phyloP scores from a whole-genome alignment of 805 yeast genomes.

The Debaryomyces hansenii region DNA sequence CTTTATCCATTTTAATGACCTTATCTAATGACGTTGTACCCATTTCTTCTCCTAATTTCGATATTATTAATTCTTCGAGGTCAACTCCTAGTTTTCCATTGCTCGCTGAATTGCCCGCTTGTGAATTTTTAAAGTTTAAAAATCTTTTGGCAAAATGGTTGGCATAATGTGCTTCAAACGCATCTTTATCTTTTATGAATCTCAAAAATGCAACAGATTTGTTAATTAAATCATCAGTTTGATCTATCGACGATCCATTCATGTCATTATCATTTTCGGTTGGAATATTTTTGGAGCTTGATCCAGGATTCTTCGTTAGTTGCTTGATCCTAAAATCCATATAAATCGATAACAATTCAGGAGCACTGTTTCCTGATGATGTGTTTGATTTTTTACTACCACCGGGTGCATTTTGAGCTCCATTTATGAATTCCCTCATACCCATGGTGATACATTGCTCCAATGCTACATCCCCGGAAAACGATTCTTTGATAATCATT shows the following conservation, averaged over 20 bases:
- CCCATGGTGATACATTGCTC: conserved; percentile 60
- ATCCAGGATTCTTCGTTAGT: conserved; percentile 21
- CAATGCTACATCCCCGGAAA: conserved; percentile 48
- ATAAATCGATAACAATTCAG: conserved; percentile 39
- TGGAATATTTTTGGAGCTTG: conserved; percentile 11
- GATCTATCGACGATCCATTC: conserved; percentile 14
- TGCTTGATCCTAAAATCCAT: conserved; percentile 43
- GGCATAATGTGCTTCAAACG: conserved; percentile 81
- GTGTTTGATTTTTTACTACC: conserved; percentile 42
- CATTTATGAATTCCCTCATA: conserved; percentile 61
- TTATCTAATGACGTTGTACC: conserved; percentile 79
- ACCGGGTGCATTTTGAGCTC: conserved; percentile 6
- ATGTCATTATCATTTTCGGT: conserved; percentile 3
- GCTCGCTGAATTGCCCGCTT: conserved; percentile 8
- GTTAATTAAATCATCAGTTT: conserved; percentile 42
- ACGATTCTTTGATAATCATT: conserved; percentile 46
- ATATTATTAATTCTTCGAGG: conserved; percentile 66
- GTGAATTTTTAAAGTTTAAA: conserved; percentile 32
- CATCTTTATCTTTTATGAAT: conserved; percentile 76
- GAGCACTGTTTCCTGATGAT: conserved; percentile 26
- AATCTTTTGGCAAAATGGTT: conserved; percentile 84
- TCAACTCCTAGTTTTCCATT: conserved; percentile 50
- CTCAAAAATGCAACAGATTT: conserved; percentile 63
- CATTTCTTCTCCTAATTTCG: conserved; percentile 68
- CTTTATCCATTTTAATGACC: conserved; percentile 84